phyloP scores from a whole-genome alignment of 2,329 filamentous ascomycete species.

The Talaromyces islandicus region DNA sequence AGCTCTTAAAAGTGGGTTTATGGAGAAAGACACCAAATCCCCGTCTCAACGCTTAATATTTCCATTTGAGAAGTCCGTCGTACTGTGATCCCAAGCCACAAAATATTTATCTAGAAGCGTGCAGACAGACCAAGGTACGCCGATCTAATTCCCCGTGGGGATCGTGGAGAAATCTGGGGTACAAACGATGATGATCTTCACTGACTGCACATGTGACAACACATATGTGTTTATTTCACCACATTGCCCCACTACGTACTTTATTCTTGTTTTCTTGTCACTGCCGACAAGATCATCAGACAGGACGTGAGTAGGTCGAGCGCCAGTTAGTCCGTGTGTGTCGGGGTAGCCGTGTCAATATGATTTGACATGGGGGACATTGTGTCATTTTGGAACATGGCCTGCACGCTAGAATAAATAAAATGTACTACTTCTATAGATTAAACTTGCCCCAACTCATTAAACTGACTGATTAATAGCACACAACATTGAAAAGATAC shows the following conservation, averaged over 20 bases:
- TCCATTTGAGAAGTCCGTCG: not conserved
- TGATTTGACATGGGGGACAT: too few species aligned
- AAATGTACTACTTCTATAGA: too few species aligned
- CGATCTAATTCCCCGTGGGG: not conserved
- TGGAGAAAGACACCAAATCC: not conserved
- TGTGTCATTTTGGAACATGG: too few species aligned
- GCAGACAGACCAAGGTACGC: too few species aligned
- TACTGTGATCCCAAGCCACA: not conserved
- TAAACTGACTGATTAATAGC: too few species aligned
- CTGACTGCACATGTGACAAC: not conserved
- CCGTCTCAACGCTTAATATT: not conserved
- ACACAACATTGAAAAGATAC: too few species aligned
- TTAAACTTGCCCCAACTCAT: too few species aligned
- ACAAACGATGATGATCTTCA: not conserved
- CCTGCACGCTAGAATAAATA: too few species aligned
- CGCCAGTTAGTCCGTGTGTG: too few species aligned
- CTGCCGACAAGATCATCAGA: too few species aligned
- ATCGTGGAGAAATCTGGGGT: not conserved
- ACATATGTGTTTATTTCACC: not conserved
- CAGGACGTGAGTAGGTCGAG: too few species aligned
- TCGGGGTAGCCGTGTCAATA: too few species aligned
- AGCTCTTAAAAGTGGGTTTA: not conserved
- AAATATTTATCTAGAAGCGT: not conserved
- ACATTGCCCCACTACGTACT: not conserved
- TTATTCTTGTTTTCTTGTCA: not conserved